phyloP scores from a whole-genome alignment of 2,329 filamentous ascomycete genomes.

The Daldinia eschscholtzii region DNA sequence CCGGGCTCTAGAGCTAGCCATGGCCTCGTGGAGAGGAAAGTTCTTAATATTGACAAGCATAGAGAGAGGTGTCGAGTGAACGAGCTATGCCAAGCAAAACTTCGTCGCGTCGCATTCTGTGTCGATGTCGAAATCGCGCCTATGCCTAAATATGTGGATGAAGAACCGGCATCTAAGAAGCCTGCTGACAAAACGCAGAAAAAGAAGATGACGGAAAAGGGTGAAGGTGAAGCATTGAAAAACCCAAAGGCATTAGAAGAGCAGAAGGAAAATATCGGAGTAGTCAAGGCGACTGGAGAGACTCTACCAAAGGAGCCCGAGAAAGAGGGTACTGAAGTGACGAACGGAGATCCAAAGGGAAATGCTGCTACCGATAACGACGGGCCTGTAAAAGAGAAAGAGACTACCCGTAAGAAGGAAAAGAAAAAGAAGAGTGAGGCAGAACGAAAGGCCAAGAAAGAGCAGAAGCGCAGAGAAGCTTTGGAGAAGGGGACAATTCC shows the following conservation, averaged over 20 bases:
- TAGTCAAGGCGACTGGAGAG: constrained; percentile 60
- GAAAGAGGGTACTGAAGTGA: constrained; percentile 52
- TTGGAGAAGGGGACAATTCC: constrained; percentile 90
- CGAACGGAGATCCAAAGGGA: constrained; percentile 48
- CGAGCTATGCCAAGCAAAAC: constrained; percentile 83
- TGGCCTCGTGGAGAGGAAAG: constrained; percentile 80
- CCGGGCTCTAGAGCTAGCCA: constrained; percentile 67
- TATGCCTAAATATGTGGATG: constrained; percentile 80
- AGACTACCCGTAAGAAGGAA: constrained; percentile 81
- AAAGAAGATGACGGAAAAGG: constrained; percentile 74
- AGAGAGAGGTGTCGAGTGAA: constrained; percentile 83
- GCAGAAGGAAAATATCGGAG: constrained; percentile 64
- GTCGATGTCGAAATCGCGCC: constrained; percentile 98
- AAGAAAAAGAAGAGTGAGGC: constrained; percentile 97
- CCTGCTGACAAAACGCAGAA: constrained; percentile 69
- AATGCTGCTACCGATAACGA: constrained; percentile 51
- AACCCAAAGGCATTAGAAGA: constrained; percentile 71
- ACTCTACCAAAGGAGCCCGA: constrained; percentile 56
- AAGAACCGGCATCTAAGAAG: constrained; percentile 63
- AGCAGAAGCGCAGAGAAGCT: constrained; percentile 85
- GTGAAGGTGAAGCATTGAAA: constrained; percentile 81
- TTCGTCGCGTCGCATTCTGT: constrained; percentile 92
- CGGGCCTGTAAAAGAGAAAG: constrained; percentile 54
- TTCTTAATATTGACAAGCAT: constrained; percentile 86
- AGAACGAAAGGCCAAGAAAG: constrained; percentile 90